Conservation (phyloP, 306 rosid genomes). For the Dryas alaskensis region DNA sequence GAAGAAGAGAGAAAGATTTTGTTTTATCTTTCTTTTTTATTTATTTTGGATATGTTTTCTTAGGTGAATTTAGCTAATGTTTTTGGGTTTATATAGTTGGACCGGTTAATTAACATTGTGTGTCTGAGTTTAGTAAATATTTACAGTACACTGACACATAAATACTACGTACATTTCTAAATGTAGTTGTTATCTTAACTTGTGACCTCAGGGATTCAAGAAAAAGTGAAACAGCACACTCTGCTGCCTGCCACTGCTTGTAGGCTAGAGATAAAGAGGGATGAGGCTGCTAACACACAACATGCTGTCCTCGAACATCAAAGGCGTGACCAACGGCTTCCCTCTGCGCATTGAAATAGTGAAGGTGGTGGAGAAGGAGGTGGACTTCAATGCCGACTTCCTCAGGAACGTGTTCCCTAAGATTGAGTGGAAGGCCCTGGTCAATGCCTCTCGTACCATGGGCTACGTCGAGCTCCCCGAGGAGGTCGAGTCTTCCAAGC, state of each 20-base stretch:
- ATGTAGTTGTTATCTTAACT: background rate
- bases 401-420: constrained; percentile 69
- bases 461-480: constrained; percentile 79
- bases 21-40: background rate
- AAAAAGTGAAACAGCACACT: background rate
- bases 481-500: constrained; percentile 62
- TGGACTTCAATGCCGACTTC: constrained; percentile 62
- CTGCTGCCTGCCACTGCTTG: background rate
- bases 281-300: constrained; percentile 91
- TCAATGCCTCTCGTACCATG: constrained; percentile 53
- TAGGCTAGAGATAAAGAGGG: background rate
- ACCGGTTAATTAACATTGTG: too few relatives aligned
- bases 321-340: constrained; percentile 75
- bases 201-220: background rate
- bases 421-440: constrained; percentile 77
- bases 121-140: too few relatives aligned
- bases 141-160: too few relatives aligned
- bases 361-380: constrained; percentile 65
- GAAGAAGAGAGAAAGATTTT: background rate
- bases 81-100: background rate
- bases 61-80: background rate
- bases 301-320: constrained; percentile 87
- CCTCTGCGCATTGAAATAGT: constrained; percentile 72
- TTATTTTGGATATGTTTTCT: too few relatives aligned
- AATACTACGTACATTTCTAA: background rate